A percentile compares a stretch with the other conserved stretches of the same genome.
Evolutionary conservation across 2,329 filamentous ascomycete species (phyloP).

Genomic region (Graphium sp.): DNA sequence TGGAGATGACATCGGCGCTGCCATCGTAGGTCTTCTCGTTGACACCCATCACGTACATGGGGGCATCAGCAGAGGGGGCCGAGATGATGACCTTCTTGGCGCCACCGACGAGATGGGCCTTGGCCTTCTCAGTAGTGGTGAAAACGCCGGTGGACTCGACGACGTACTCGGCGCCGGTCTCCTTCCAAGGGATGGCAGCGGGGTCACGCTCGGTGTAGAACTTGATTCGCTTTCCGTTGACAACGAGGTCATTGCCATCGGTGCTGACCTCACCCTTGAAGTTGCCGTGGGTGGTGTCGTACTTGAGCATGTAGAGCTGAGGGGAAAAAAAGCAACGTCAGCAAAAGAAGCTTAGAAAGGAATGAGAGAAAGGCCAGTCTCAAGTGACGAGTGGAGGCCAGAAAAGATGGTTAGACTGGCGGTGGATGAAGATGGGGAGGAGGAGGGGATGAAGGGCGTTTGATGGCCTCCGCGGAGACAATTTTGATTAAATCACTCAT

Average conservation of each 20-base stretch:
- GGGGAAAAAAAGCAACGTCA: slow-evolving; percentile 3
- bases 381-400: background rate
- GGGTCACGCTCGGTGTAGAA: slow-evolving; percentile 25
- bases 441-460: too few relatives aligned
- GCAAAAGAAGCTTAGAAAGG: background rate
- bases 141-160: slow-evolving; percentile 57
- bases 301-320: slow-evolving; percentile 98
- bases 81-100: slow-evolving; percentile 98
- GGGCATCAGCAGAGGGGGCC: slow-evolving; percentile 83
- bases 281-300: slow-evolving; percentile 89
- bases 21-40: slow-evolving; percentile 90
- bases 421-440: too few relatives aligned
- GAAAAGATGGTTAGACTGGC: slow-evolving; percentile 4
- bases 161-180: slow-evolving; percentile 63
- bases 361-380: slow-evolving; percentile 1
- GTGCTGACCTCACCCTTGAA: slow-evolving; percentile 87
- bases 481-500: too few relatives aligned
- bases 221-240: slow-evolving; percentile 73
- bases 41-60: slow-evolving; percentile 99
- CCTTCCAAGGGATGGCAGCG: slow-evolving; percentile 72
- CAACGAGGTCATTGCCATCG: slow-evolving; percentile 52
- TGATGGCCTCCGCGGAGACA: too few relatives aligned
- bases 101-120: slow-evolving; percentile 84
- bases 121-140: slow-evolving; percentile 95
- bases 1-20: slow-evolving; percentile 87